Base-by-base conservation (phyloP, 2,329 filamentous ascomycete species). In the Fusarium coicis region DNA sequence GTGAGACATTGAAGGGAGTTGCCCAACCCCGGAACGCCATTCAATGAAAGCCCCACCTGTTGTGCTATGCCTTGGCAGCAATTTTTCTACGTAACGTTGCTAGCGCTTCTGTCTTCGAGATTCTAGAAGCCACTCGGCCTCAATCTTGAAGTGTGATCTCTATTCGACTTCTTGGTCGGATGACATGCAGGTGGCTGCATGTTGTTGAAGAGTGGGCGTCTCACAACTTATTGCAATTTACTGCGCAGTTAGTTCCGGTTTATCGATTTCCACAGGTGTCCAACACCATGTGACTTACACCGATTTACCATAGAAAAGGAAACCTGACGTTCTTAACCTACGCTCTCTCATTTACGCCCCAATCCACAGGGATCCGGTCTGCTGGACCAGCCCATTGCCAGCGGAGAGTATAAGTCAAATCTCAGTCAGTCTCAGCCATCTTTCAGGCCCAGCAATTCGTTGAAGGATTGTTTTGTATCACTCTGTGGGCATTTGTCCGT, bases 1-100 rank as follows among this genome's bases (percentile, higher is more conserved):
- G 42, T 73, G 39, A 74, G 57, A 74, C 70, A 74, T 19, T 12
- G 46, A 44, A 74, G 71, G 71, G 70, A 68, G 63, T 68, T 42
- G 57, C 60, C 53, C 42, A 60, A 68, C 47, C 30, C 62, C 46
- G 67, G 72, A 58, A 66, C 53, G 49, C 28, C 56, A 61, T 58
- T 63, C 52, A 47, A 40, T 39, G 52, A 32, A 36, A 56, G 47
- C 46, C 44, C 50, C 60, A 10, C 40, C 52, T 70, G 43, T 19
- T 32, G 52, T 54, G 44, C 39, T 18, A 64, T 64, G 62, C 39
- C 46, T 64, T 68, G 9, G 36, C 40, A n/a, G 32, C 23, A 10
- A 36, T 36, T 36, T 36, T 21, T 42, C 23, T 14, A n/a, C n/a
- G 46, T 18, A 15, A 46, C 46, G 30, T 36, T 57, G 15, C 50